Evolutionary conservation across 1,284 basidiomycete genomes (phyloP).

Genomic region (Amylostereum areolatum): DNA sequence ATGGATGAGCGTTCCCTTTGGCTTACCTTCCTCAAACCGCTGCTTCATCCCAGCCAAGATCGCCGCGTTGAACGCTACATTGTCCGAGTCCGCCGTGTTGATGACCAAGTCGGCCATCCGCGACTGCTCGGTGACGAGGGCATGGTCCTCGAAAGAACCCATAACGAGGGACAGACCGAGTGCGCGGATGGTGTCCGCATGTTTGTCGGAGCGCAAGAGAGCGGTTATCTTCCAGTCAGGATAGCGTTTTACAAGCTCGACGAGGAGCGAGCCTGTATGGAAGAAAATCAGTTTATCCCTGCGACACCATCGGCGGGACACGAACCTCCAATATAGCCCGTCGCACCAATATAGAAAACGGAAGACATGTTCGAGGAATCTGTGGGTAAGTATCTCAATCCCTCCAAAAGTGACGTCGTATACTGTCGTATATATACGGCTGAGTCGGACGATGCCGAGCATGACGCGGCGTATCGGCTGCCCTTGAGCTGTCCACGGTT

Average conservation of each 20-base stretch:
- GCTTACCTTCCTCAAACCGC: not conserved
- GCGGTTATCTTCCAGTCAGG: conserved; percentile 1
- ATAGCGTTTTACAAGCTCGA: not conserved
- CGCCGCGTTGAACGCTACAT: conserved; percentile 2
- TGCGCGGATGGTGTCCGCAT: not conserved
- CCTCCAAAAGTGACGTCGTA: too few relatives aligned
- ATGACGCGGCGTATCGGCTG: too few relatives aligned
- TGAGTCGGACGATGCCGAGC: too few relatives aligned
- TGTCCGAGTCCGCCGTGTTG: conserved; percentile 4
- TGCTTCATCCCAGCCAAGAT: conserved; percentile 5
- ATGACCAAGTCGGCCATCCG: conserved; percentile 3
- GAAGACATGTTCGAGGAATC: not conserved
- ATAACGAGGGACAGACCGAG: not conserved
- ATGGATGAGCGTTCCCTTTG: conserved; percentile 1
- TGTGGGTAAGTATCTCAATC: too few relatives aligned
- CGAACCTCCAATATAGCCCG: not conserved
- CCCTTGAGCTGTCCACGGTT: too few relatives aligned
- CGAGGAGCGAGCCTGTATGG: conserved; percentile 6
- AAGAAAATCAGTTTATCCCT: not conserved
- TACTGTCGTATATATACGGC: too few relatives aligned
- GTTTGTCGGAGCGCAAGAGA: conserved; percentile 1
- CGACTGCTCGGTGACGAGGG: not conserved
- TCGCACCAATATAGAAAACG: not conserved
- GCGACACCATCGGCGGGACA: not conserved
- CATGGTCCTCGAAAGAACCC: not conserved